Evolutionary conservation across 177 flowering plant species (phyloP), one percentile per base, ranked within the genome.

Genomic region (Telopea speciosissima): DNA sequence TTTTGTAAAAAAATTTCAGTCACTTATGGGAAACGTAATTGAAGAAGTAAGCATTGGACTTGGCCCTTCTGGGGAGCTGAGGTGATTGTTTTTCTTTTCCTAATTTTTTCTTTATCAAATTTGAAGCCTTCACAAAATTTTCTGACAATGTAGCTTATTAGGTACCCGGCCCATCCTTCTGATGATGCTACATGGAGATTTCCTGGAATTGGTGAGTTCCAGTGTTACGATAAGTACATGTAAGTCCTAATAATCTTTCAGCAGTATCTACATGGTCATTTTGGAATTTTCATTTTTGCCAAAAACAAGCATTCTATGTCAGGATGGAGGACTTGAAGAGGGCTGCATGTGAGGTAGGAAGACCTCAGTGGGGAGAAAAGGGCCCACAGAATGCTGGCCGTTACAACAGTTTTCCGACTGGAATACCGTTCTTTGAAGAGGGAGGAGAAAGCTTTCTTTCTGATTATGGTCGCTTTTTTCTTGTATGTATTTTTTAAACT

Each of bases 191-290:
- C 83, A 77, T 85, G 87, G 89, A 77, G 68, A 66, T 86, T 83
- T 62, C 89, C 89, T 71, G 89, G 89, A 63, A 86, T 86, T 79
- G 89, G 89, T 44, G 87, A 81, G 72, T 86, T 86, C 64, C 89
- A 86, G 72, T 86, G 89, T 73, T 84, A 84, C 65, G 89, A 84
- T 77, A 86, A 86, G 70, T 85, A 85, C 81, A 85, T 85, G 89
- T 85, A 71, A 66, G 83, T 71, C 26, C 73, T 49, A 64, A 16
- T 63, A 40, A 44, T 71, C 24, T 31, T 75, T 60, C 36, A 52
- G 44, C 62, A 56, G 49, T 62, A 66, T 33, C 45, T 65, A 63
- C 14, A 40, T 49, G 19, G 54, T 49, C 54, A 14, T 25, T 67
- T 21, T 44, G 56, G 21, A 13, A 13, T 69, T 25, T 49, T 62